These are phyloP conservation scores for Kwoniella sp. DNA, from an alignment of 768 basidiomycete genomes.

Conservation along the genomic window DNA sequence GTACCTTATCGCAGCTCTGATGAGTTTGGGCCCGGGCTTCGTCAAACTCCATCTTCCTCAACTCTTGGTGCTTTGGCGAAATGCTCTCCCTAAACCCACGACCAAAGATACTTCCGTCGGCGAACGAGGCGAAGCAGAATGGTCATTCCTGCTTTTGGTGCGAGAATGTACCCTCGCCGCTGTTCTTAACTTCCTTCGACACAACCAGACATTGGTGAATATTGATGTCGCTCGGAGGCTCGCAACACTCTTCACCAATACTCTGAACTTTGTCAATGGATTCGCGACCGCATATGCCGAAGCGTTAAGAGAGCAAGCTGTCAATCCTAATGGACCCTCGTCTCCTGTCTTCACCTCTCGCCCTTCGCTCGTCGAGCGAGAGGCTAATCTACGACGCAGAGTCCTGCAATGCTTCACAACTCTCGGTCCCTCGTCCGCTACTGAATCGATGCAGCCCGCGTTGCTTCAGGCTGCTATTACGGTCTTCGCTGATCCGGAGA, in stretches of 20 bases:
- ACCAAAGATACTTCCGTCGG: slow-evolving; percentile 73
- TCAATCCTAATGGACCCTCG: slow-evolving; percentile 32
- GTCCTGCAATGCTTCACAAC: slow-evolving; percentile 86
- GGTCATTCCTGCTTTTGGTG: slow-evolving; percentile 87
- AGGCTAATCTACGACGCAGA: slow-evolving; percentile 77
- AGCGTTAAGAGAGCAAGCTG: slow-evolving; percentile 62
- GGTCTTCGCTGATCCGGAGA: slow-evolving; percentile 85
- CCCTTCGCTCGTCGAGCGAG: slow-evolving; percentile 71
- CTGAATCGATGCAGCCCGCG: slow-evolving; percentile 77
- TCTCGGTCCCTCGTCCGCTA: slow-evolving; percentile 74
- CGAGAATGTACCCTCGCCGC: slow-evolving; percentile 87
- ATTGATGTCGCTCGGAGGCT: slow-evolving; percentile 89
- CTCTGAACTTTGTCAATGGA: slow-evolving; percentile 83
- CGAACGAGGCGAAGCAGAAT: slow-evolving; percentile 73
- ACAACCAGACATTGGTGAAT: slow-evolving; percentile 75
- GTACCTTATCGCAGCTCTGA: slow-evolving; percentile 84
- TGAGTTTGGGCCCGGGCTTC: slow-evolving; percentile 90
- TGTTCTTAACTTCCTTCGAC: slow-evolving; percentile 79
- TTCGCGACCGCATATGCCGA: slow-evolving; percentile 73
- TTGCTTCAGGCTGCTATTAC: slow-evolving; percentile 78
- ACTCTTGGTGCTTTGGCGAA: slow-evolving; percentile 92
- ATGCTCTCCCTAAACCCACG: slow-evolving; percentile 92
- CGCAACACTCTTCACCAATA: slow-evolving; percentile 81
- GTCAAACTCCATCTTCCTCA: slow-evolving; percentile 91
- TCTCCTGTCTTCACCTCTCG: slow-evolving; percentile 37